phyloP scores from a whole-genome alignment of 1,139 yeast genomes.

The Candida glucosophila region DNA sequence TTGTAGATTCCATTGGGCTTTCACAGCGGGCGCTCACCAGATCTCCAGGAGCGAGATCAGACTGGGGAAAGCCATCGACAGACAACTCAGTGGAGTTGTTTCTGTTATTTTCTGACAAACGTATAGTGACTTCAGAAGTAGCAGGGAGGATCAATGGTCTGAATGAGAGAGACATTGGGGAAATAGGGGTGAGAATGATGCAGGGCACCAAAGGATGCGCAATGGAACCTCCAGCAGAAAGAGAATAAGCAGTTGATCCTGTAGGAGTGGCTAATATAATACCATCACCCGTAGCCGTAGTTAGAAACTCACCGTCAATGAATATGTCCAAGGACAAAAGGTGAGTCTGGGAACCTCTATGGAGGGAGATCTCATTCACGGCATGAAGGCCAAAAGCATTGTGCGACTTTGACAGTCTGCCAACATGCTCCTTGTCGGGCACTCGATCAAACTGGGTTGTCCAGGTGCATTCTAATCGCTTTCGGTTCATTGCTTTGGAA shows the following conservation, averaged over 20 bases:
- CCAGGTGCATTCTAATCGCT: constrained; percentile 72
- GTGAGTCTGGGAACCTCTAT: constrained; percentile 84
- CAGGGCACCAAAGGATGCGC: constrained; percentile 86
- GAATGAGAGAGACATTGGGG: constrained; percentile 81
- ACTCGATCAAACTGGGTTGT: no score
- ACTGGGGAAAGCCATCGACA: constrained; percentile 76
- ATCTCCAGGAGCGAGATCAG: constrained; percentile 64
- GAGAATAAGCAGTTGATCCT: constrained; percentile 89
- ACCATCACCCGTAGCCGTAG: constrained; percentile 91
- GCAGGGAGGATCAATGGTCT: constrained; percentile 79
- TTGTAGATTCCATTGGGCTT: constrained; percentile 7
- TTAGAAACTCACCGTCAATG: constrained; percentile 73
- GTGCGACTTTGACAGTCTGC: no score
- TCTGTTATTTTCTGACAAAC: constrained; percentile 46
- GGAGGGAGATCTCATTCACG: constrained; percentile 84
- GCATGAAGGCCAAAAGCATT: no score
- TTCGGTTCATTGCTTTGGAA: constrained; percentile 65
- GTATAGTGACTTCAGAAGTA: constrained; percentile 58
- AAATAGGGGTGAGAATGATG: constrained; percentile 77
- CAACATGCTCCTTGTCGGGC: no score
- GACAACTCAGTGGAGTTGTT: constrained; percentile 45
- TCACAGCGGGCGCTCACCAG: constrained; percentile 35
- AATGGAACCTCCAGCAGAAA: constrained; percentile 86
- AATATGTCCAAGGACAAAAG: constrained; percentile 73
- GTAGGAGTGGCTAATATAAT: constrained; percentile 82